Percentiles rank a stretch among this genome's conserved stretches.
phyloP scores from a whole-genome alignment of 1,139 yeast species.

The Diutina mesorugosa region DNA sequence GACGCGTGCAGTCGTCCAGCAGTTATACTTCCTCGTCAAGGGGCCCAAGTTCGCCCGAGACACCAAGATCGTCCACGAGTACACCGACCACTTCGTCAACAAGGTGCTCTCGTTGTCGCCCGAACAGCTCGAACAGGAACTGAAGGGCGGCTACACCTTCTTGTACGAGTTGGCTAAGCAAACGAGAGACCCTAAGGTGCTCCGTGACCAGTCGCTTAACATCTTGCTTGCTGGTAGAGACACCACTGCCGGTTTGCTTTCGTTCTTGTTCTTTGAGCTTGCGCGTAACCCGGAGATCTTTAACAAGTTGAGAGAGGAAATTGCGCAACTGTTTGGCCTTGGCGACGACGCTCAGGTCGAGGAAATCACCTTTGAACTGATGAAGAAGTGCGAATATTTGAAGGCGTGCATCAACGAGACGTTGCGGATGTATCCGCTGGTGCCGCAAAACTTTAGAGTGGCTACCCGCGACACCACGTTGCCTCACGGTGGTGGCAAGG shows the following conservation, averaged over 20 bases:
- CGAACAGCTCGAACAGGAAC: constrained; percentile 13
- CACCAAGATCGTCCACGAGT: constrained; percentile 18
- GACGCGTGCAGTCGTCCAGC: constrained; percentile 17
- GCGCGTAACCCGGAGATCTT: constrained; percentile 13
- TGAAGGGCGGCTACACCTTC: constrained; percentile 14
- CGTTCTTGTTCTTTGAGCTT: constrained; percentile 14
- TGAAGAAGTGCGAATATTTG: constrained; percentile 3
- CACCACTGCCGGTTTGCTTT: constrained; percentile 19
- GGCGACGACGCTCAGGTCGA: constrained; percentile 14
- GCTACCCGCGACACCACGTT: constrained; percentile 1
- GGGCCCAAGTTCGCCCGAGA: constrained; percentile 17
- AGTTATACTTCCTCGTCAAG: constrained; percentile 15
- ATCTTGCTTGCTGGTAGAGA: constrained; percentile 22
- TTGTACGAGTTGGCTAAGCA: constrained; percentile 17
- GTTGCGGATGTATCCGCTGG: constrained; percentile 1
- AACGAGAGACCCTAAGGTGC: constrained; percentile 13
- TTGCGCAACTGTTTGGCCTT: constrained; percentile 12
- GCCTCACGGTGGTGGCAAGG: constrained; percentile 7
- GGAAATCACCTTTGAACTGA: constrained; percentile 14
- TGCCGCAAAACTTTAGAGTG: not conserved
- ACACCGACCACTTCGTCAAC: constrained; percentile 16
- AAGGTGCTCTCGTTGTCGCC: constrained; percentile 16
- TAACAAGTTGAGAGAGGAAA: constrained; percentile 12
- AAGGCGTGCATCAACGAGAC: constrained; percentile 1
- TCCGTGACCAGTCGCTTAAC: constrained; percentile 17